Percentiles rank a stretch among this genome's conserved stretches.
Conservation (phyloP, 371 early-diverging fungal genomes). For the Rhizopus microsporus region DNA sequence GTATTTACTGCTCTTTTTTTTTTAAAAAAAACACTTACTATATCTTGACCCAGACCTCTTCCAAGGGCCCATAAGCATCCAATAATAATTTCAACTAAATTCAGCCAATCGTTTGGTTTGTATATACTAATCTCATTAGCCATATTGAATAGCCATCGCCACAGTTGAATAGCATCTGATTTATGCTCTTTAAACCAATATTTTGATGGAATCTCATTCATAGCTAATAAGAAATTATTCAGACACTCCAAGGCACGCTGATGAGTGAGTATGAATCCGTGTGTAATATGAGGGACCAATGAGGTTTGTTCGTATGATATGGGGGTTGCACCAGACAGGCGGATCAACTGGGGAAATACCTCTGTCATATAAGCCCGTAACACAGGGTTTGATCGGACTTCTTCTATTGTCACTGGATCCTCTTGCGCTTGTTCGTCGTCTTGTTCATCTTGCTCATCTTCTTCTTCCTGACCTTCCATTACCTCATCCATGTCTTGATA, state of each 20-base stretch:
- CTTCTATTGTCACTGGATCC: slow-evolving; percentile 11
- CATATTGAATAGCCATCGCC: slow-evolving; percentile 59
- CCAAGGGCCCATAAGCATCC: slow-evolving; percentile 77
- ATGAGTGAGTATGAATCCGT: slow-evolving; percentile 58
- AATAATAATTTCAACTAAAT: slow-evolving; percentile 60
- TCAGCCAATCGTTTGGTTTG: slow-evolving; percentile 32
- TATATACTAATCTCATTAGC: slow-evolving; percentile 33
- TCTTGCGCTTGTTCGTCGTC: slow-evolving; percentile 42
- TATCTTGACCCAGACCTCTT: slow-evolving; percentile 62
- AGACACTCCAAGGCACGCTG: slow-evolving; percentile 74
- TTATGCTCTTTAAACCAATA: slow-evolving; percentile 67
- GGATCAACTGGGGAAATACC: slow-evolving; percentile 55
- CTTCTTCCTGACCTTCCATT: slow-evolving; percentile 10
- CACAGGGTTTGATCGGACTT: slow-evolving; percentile 42
- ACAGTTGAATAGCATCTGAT: slow-evolving; percentile 57
- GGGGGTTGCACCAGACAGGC: slow-evolving; percentile 54
- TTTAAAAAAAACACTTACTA: slow-evolving; percentile 37
- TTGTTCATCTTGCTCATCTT: slow-evolving; percentile 2
- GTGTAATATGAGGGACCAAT: slow-evolving; percentile 46
- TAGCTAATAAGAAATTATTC: slow-evolving; percentile 74
- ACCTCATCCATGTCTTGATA: slow-evolving; percentile 15
- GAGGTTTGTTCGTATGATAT: slow-evolving; percentile 52
- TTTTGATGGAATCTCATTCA: slow-evolving; percentile 67
- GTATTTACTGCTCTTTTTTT: background rate
- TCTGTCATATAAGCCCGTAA: slow-evolving; percentile 46